Percentiles rank a stretch among this genome's conserved stretches.
Conservation (phyloP, 176 grass and related monocot species). For the Puya raimondii region DNA sequence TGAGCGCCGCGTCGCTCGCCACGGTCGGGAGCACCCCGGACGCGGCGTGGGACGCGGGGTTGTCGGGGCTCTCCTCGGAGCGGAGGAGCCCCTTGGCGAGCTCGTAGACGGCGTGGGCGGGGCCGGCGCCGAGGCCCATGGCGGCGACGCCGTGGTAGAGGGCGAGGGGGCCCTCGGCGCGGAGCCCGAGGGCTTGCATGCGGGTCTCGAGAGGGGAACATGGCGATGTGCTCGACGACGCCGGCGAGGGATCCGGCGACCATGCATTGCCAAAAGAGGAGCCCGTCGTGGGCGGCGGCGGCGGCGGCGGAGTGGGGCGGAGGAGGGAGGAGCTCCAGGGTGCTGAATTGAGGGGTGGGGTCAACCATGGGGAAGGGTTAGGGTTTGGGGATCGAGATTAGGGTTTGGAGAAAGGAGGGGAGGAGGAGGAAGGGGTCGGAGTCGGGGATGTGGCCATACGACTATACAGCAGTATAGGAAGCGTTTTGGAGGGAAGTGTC, state of each 20-base stretch:
- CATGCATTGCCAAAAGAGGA: conserved; percentile 95
- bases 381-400: not conserved
- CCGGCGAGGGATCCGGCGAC: conserved; percentile 85
- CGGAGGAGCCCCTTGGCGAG: conserved; percentile 46
- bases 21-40: conserved; percentile 68
- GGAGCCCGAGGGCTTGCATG: conserved; percentile 63
- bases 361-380: conserved; percentile 34
- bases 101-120: conserved; percentile 86
- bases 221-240: conserved; percentile 77
- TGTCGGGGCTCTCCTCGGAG: conserved; percentile 50
- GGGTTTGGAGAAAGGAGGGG: conserved; percentile 30
- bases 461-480: conserved; percentile 2
- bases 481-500: conserved; percentile 11
- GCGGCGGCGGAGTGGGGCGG: conserved; percentile 8
- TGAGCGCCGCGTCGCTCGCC: conserved; percentile 70
- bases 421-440: conserved; percentile 21
- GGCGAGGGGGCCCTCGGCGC: conserved; percentile 38
- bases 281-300: conserved; percentile 50
- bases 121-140: conserved; percentile 77
- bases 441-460: conserved; percentile 41
- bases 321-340: conserved; percentile 25
- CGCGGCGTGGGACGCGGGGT: conserved; percentile 61
- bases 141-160: conserved; percentile 76
- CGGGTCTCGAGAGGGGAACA: conserved; percentile 89
- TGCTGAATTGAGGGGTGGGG: conserved; percentile 42